Evolutionary conservation across 2,329 filamentous ascomycete species (phyloP).

Genomic region (Ascochyta koolunga): DNA sequence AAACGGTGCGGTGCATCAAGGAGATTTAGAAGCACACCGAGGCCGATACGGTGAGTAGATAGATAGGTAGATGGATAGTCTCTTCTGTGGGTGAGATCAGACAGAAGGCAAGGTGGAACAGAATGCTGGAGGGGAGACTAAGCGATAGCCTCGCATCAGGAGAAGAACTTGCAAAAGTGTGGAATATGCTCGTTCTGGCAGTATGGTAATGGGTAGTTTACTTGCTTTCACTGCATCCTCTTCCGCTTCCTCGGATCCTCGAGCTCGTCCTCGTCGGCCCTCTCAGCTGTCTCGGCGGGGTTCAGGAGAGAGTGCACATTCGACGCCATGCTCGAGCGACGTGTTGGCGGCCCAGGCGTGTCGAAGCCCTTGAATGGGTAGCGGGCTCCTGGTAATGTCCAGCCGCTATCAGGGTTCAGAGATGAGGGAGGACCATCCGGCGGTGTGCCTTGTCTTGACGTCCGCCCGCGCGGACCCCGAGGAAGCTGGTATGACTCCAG

Average conservation of each 20-base stretch:
- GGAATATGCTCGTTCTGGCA: background rate
- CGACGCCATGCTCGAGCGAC: conserved; percentile 73
- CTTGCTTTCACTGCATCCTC: conserved; percentile 36
- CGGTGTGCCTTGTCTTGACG: conserved; percentile 61
- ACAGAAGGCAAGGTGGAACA: background rate
- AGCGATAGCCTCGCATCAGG: background rate
- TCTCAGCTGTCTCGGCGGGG: conserved; percentile 70
- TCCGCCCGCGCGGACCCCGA: conserved; percentile 57
- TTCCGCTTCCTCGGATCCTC: conserved; percentile 69
- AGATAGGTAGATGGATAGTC: background rate
- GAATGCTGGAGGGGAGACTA: background rate
- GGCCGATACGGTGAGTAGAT: background rate
- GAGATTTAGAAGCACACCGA: too few relatives aligned
- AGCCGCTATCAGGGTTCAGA: conserved; percentile 60
- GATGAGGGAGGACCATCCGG: conserved; percentile 59
- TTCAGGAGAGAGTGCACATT: conserved; percentile 72
- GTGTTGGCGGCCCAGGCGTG: conserved; percentile 65
- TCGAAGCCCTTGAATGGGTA: conserved; percentile 58
- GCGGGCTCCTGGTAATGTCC: conserved; percentile 59
- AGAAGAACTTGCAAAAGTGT: background rate
- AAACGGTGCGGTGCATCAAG: too few relatives aligned
- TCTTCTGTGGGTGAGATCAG: background rate
- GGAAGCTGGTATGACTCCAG: conserved; percentile 71
- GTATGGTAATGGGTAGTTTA: background rate
- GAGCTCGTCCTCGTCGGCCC: conserved; percentile 67